Base-by-base conservation (phyloP, 225 moss, liverwort and hornwort genomes). In the Anthoceros angustus region DNA sequence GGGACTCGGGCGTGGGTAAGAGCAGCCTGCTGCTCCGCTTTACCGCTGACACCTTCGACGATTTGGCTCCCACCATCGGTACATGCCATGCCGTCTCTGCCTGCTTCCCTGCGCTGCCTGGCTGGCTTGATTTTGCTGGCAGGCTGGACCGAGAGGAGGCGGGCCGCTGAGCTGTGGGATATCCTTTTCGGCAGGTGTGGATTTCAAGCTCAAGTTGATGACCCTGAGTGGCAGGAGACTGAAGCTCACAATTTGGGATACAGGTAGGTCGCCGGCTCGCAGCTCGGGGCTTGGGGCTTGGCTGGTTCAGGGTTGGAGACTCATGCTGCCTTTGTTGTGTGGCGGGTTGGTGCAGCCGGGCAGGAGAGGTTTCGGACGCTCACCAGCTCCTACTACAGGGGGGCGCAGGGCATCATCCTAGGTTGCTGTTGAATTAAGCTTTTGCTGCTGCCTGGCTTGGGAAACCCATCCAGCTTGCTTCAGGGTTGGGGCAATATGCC, bases 181-280 rank as follows among this genome's bases (percentile, higher is more conserved):
- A 18, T 12, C 5, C 60, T 20, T 7, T 61, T 0, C 42, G 69
- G 75, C 64, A 81, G 81, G 94, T 4, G 94, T 94, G 42, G 94
- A 94, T 79, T 94, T 94, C 86, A 94, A 94, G 79, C 79, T 94
- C 42, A 90, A 94, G 79, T 76, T 88, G 80, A 61, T 94, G 41
- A 82, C 74, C 8, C 45, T 90, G 40, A 80, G 84, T 75, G 94
- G 94, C 66, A 86, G 87, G 74, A 81, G 83, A 12, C 63, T 94
- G 72, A 94, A 94, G 73, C 77, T 94, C 41, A 94, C 94, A 0
- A 94, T 94, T 70, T 94, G 94, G 94, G 94, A 94, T 67, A 94
- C 94, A 12, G 94, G 81, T 75, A 38, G 25, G 16, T 64, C 18
- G 64, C 64, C 45, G 18, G 55, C 55, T 18, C 14, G 8, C 23